Base-by-base conservation (phyloP, 495 filamentous ascomycete species). In the Penicillium herquei region DNA sequence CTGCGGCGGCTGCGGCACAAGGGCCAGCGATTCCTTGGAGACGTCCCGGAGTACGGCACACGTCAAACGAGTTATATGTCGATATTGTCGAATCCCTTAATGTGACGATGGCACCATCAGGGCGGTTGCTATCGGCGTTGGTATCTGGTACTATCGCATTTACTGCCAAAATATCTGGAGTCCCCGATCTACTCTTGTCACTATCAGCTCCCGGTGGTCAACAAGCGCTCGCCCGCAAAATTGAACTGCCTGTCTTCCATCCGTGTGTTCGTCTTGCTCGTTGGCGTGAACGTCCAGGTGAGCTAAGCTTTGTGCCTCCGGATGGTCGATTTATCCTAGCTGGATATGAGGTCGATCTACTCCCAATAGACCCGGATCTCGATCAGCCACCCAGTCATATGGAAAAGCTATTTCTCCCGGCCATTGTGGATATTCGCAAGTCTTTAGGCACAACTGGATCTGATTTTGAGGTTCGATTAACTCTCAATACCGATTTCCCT, bases 1-100 rank as follows among this genome's bases (percentile, higher is more conserved):
- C 76, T 0, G 63, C 71, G 31, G 61, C 74, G 33, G 72, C 67
- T 34, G 69, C 69, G 39, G 60, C 68, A 12, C 72, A 69, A 39
- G 79, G 79, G 40, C 80, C 78, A 45, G 78, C 86, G 10, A 86
- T 89, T 49, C 92, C 92, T 6, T 99, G 94, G 94, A 84, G 94
- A 44, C 82, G 91, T 32, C 82, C 91, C 35, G 95, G 94, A 64
- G 94, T 99, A 52, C 85, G 91, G 8, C 95, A 99, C 69, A 98
- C 92, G 6, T 93, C 88, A 46, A 98, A 97, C 71, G 93, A 98
- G 70, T 82, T 99, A 34, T 98, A 99, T 69, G 94, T 96, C 39
- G 94, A 99, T 69, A 82, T 99, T 2, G 82, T 99, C 42, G 94
- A 99, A 75, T 88, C 89, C 4, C 80, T 99, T 0, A 84, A 84